Percentiles rank a stretch among this genome's conserved stretches.
These are phyloP conservation scores for Diaporthe vaccinii DNA, from an alignment of 2,329 filamentous ascomycete species.

Conservation along the genomic window DNA sequence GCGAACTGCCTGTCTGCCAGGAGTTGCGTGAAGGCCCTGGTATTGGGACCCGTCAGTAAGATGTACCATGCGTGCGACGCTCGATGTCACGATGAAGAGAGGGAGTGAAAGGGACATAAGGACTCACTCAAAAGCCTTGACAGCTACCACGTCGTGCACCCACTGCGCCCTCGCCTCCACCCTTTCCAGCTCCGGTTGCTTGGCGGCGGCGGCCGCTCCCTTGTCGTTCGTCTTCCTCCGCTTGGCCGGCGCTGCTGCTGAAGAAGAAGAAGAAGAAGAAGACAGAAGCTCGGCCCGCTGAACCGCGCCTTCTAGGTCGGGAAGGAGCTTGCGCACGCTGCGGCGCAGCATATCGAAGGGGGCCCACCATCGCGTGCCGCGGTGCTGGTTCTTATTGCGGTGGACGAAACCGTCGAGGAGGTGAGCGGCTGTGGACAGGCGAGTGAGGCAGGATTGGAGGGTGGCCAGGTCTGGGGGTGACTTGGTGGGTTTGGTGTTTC, in stretches of 20 bases:
- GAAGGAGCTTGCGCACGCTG: conserved; percentile 68
- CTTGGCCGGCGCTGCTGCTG: conserved; percentile 37
- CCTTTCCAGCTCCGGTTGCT: conserved; percentile 35
- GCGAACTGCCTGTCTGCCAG: conserved; percentile 81
- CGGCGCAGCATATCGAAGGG: conserved; percentile 81
- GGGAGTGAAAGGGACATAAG: not conserved
- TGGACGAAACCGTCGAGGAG: conserved; percentile 81
- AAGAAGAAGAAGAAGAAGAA: conserved; percentile 6
- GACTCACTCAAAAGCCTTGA: conserved; percentile 61
- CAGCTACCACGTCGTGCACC: conserved; percentile 56
- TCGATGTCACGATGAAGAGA: no score
- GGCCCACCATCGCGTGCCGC: conserved; percentile 82
- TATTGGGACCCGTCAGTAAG: no score
- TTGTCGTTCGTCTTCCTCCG: conserved; percentile 28
- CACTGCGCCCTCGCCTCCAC: conserved; percentile 51
- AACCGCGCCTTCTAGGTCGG: conserved; percentile 49
- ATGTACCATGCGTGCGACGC: no score
- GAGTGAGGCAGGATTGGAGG: conserved; percentile 43
- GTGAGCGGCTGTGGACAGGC: conserved; percentile 57
- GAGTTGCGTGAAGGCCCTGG: conserved; percentile 77
- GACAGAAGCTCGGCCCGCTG: conserved; percentile 33
- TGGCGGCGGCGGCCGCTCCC: not conserved
- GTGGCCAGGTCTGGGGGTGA: not conserved
- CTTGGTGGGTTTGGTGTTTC: not conserved
- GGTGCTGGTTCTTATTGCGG: conserved; percentile 94